Conservation (phyloP, 805 yeast species). For the Yarrowia hollandica region DNA sequence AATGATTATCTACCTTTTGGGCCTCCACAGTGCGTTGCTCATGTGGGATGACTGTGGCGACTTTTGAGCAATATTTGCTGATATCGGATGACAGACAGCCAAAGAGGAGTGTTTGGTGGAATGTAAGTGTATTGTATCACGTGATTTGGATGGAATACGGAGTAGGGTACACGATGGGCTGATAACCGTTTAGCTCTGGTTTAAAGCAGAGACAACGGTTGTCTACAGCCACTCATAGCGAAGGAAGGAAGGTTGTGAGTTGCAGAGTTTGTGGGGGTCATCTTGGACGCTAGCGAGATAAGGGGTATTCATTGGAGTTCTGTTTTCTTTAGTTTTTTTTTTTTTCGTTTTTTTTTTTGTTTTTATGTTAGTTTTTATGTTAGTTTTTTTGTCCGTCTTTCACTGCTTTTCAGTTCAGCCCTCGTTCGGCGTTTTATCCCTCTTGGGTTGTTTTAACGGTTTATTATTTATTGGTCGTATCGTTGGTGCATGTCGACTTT, state of each 20-base stretch:
- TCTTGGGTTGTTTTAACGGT: neutral
- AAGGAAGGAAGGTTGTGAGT: neutral
- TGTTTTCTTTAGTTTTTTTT: neutral
- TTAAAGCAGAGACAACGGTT: neutral
- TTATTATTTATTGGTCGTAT: neutral
- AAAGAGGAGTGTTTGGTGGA: too few species aligned
- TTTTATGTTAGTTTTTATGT: too few species aligned
- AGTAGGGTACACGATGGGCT: neutral
- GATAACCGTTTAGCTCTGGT: neutral
- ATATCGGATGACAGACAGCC: too few species aligned
- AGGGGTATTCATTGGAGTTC: neutral
- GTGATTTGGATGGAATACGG: neutral
- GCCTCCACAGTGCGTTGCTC: neutral
- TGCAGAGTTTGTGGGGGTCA: conserved; percentile 1
- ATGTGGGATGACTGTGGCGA: neutral
- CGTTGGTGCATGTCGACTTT: too few species aligned
- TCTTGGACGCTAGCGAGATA: neutral
- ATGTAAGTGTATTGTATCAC: too few species aligned
- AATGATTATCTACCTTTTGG: neutral
- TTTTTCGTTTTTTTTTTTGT: too few species aligned
- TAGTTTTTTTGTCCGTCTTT: too few species aligned
- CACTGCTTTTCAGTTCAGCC: too few species aligned
- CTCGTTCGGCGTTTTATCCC: too few species aligned
- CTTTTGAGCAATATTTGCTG: neutral
- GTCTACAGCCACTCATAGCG: conserved; percentile 10